These are phyloP conservation scores for Beta macrorhiza DNA, from an alignment of 179 eudicot genomes.

Conservation along the genomic window DNA sequence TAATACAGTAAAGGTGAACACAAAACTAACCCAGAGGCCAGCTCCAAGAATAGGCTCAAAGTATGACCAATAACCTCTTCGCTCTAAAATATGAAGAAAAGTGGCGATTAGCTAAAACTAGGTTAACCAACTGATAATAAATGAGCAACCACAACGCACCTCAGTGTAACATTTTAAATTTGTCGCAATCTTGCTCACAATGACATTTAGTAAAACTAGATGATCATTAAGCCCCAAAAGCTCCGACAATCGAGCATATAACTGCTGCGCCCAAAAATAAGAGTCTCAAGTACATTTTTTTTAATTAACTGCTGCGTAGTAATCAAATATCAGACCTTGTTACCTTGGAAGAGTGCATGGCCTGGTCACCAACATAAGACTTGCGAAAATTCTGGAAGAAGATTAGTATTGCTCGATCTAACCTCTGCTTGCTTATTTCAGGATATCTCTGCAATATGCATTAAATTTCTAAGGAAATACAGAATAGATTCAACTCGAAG, in stretches of 20 bases:
- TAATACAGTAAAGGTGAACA: slow-evolving; percentile 12
- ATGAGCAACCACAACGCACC: slow-evolving; percentile 39
- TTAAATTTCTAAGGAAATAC: not conserved
- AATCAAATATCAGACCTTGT: slow-evolving; percentile 2
- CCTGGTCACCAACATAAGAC: slow-evolving; percentile 93
- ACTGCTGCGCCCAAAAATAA: slow-evolving; percentile 64
- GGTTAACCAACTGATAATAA: slow-evolving; percentile 8
- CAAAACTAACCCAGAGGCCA: slow-evolving; percentile 88
- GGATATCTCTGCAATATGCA: slow-evolving; percentile 68
- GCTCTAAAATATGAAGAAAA: slow-evolving; percentile 47
- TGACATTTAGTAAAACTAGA: slow-evolving; percentile 69
- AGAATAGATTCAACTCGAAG: not conserved
- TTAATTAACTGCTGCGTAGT: not conserved
- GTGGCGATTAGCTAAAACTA: slow-evolving; percentile 15
- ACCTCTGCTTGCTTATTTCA: slow-evolving; percentile 84
- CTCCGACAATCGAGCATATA: slow-evolving; percentile 86
- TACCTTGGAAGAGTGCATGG: slow-evolving; percentile 96
- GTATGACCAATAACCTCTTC: slow-evolving; percentile 92
- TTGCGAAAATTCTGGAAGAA: slow-evolving; percentile 90
- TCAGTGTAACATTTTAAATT: slow-evolving; percentile 84
- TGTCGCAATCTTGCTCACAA: slow-evolving; percentile 87
- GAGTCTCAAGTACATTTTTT: slow-evolving; percentile 25
- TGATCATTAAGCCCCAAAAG: slow-evolving; percentile 94
- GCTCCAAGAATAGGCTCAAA: slow-evolving; percentile 77
- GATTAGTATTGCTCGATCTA: slow-evolving; percentile 82